Evolutionary conservation across 2,329 filamentous ascomycete species (phyloP).

Genomic region (Alternaria sp.): DNA sequence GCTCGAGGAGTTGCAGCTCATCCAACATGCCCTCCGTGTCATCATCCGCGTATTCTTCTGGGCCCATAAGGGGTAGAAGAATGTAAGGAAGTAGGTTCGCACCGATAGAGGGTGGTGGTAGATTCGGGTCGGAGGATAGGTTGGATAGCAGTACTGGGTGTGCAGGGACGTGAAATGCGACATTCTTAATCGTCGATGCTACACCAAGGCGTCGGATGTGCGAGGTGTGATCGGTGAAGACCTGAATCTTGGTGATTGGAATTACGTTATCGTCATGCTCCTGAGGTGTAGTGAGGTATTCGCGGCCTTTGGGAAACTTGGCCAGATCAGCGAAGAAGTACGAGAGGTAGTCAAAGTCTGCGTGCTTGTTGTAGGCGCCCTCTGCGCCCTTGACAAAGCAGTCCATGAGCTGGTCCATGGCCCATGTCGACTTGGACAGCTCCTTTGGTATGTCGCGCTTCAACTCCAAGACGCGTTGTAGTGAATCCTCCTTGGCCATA

Average conservation of each 20-base stretch:
- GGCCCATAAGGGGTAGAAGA: conserved; percentile 84
- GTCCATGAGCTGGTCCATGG: conserved; percentile 91
- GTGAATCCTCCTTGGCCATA: conserved; percentile 78
- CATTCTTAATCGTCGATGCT: conserved; percentile 95
- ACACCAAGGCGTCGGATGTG: conserved; percentile 88
- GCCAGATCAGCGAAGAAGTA: conserved; percentile 95
- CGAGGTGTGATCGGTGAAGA: conserved; percentile 91
- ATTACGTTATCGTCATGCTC: conserved; percentile 78
- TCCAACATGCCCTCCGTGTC: conserved; percentile 87
- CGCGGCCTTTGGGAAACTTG: conserved; percentile 75
- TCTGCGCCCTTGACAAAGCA: conserved; percentile 93
- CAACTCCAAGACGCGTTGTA: conserved; percentile 73
- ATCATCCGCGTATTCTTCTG: conserved; percentile 86
- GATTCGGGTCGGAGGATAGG: conserved; percentile 39
- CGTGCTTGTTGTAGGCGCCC: conserved; percentile 81
- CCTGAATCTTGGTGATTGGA: conserved; percentile 89
- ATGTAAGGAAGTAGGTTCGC: conserved; percentile 89
- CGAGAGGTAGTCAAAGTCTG: conserved; percentile 89
- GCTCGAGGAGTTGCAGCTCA: conserved; percentile 86
- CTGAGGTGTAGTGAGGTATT: conserved; percentile 77
- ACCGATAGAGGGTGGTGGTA: conserved; percentile 64
- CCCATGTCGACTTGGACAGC: conserved; percentile 75
- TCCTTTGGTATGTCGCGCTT: conserved; percentile 73
- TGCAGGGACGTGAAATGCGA: conserved; percentile 79
- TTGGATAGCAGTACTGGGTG: conserved; percentile 73